Conservation (phyloP, 2,329 filamentous ascomycete species). For the Phaeophleospora eucalypticola region DNA sequence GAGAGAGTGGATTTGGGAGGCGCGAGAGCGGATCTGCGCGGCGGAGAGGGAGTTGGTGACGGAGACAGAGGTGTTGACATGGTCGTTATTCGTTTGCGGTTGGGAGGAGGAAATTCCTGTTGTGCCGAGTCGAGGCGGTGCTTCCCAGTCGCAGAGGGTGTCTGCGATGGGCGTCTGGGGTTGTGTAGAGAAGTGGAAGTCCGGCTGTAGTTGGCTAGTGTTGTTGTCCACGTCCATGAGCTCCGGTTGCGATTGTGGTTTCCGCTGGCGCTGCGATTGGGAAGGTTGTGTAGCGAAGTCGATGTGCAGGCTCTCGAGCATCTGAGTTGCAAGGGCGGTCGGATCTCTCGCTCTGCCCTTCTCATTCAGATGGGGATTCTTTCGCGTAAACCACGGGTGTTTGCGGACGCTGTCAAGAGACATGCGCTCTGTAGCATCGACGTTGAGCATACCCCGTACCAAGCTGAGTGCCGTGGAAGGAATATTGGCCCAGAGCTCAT, state of each 20-base stretch:
- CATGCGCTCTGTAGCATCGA: constrained; percentile 72
- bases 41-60: constrained; percentile 24
- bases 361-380: constrained; percentile 69
- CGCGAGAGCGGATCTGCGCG: constrained; percentile 30
- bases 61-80: constrained; percentile 25
- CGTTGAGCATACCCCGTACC: constrained; percentile 86
- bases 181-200: too few species aligned
- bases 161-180: constrained; percentile 74
- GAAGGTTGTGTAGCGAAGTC: constrained; percentile 68
- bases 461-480: constrained; percentile 72
- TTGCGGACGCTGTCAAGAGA: constrained; percentile 80
- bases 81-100: constrained; percentile 26
- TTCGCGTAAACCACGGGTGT: constrained; percentile 90
- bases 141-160: constrained; percentile 78
- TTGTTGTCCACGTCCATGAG: constrained; percentile 67
- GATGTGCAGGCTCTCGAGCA: constrained; percentile 87
- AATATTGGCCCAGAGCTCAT: constrained; percentile 79
- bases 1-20: constrained; percentile 49
- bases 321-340: constrained; percentile 81
- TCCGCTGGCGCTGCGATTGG: constrained; percentile 31
- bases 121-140: constrained; percentile 53
- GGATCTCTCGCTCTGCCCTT: constrained; percentile 76
- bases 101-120: constrained; percentile 43
- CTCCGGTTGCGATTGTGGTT: constrained; percentile 15
- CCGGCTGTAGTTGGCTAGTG: too few species aligned